Conservation (phyloP, 2,329 filamentous ascomycete species). For the Pseudohalonectria lignicola region DNA sequence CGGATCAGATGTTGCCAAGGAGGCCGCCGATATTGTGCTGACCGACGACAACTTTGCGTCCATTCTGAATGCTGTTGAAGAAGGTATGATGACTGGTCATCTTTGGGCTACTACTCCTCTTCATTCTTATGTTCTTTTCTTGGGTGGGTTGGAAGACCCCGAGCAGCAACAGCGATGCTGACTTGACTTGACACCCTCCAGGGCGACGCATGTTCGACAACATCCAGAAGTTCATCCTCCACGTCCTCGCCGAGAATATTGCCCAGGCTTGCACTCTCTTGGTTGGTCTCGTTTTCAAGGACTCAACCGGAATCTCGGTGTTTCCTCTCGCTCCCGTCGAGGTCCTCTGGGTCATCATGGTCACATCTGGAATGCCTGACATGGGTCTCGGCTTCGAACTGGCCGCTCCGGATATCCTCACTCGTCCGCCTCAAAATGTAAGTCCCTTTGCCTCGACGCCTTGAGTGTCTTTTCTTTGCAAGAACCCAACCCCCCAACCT, state of each 20-base stretch:
- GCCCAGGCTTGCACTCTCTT: conserved; percentile 52
- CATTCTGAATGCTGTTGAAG: conserved; percentile 2
- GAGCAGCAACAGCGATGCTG: background rate
- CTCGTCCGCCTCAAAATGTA: conserved; percentile 34
- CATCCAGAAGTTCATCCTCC: conserved; percentile 56
- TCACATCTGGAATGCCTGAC: conserved; percentile 54
- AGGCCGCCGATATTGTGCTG: conserved; percentile 53
- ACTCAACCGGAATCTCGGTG: conserved; percentile 44
- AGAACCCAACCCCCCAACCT: no score
- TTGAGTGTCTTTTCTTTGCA: no score
- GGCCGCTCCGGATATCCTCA: conserved; percentile 50
- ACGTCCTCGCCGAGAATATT: conserved; percentile 49
- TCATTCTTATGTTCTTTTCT: background rate
- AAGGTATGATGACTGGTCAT: no score
- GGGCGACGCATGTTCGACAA: conserved; percentile 55
- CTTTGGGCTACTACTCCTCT: no score
- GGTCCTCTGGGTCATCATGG: conserved; percentile 63
- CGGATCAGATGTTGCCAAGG: conserved; percentile 54
- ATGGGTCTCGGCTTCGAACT: conserved; percentile 58
- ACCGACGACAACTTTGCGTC: conserved; percentile 58
- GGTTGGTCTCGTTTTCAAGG: conserved; percentile 55
- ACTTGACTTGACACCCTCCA: no score
- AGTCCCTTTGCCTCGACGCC: background rate
- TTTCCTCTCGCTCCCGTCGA: conserved; percentile 58
- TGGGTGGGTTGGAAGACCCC: background rate